Percentiles rank a stretch among this genome's conserved stretches.
Conservation (phyloP, 108 stramenopile genomes). For the Hondaea fermentalgiana region DNA sequence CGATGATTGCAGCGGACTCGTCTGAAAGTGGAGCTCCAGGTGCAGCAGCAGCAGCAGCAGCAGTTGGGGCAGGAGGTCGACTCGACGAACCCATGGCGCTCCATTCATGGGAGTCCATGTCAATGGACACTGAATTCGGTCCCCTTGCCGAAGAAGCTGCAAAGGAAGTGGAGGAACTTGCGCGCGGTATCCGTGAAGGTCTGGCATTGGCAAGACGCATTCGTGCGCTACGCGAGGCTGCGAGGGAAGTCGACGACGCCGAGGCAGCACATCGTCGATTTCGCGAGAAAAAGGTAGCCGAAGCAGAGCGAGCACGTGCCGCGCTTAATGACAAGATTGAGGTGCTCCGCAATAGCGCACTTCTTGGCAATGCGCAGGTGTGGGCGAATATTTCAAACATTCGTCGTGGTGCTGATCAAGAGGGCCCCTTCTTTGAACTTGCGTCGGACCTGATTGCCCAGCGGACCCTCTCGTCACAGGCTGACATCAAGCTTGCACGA, state of each 20-base stretch:
- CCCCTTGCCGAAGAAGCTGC: not conserved
- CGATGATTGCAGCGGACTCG: not conserved
- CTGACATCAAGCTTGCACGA: not conserved
- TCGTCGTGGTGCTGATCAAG: not conserved
- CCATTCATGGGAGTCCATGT: not conserved
- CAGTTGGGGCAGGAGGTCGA: not conserved
- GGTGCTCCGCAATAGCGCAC: not conserved
- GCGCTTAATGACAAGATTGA: not conserved
- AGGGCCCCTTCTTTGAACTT: not conserved
- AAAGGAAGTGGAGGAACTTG: not conserved
- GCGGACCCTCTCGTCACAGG: not conserved
- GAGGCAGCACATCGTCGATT: not conserved
- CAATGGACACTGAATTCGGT: not conserved
- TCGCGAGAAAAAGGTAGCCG: not conserved
- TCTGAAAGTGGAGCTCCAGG: too few relatives aligned
- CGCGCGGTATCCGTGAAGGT: not conserved
- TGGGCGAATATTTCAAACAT: constrained; percentile 7
- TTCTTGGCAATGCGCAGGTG: not conserved
- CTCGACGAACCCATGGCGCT: not conserved
- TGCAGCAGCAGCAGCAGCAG: not conserved
- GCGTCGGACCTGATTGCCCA: not conserved
- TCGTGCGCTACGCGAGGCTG: not conserved
- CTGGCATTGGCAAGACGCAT: not conserved
- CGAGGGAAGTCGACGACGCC: not conserved
- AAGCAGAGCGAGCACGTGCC: not conserved